Conservation (phyloP, 805 yeast species). For the Isabelozyma heimii region DNA sequence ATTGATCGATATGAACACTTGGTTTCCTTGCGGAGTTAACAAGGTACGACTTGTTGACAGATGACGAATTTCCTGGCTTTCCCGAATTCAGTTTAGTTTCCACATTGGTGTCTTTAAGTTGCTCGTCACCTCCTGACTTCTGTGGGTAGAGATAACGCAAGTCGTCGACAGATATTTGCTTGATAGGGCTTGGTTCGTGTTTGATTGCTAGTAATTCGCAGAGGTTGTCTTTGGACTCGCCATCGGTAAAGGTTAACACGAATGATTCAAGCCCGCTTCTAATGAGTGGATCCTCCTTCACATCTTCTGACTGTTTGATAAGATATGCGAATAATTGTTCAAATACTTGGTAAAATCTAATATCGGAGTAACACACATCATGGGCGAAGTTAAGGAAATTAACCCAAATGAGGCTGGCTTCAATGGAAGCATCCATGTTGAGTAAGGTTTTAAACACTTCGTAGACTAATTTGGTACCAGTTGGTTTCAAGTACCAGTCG, state of each 20-base stretch:
- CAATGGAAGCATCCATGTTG: conserved; percentile 2
- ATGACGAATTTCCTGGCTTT: not conserved
- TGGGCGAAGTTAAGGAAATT: conserved; percentile 25
- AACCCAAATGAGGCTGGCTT: conserved; percentile 22
- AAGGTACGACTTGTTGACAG: not conserved
- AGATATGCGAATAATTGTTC: conserved; percentile 6
- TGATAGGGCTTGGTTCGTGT: not conserved
- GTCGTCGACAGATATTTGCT: not conserved
- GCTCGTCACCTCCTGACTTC: not conserved
- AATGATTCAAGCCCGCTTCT: conserved; percentile 22
- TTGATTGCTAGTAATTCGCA: not conserved
- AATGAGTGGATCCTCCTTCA: conserved; percentile 14
- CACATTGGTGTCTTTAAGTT: not conserved
- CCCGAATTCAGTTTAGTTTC: not conserved
- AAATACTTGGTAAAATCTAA: conserved; percentile 19
- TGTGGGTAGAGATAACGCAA: not conserved
- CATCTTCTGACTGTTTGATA: conserved; percentile 5
- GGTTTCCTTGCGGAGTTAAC: conserved; percentile 23
- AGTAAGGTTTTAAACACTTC: conserved; percentile 5
- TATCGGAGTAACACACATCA: conserved; percentile 27
- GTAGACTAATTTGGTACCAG: conserved; percentile 2
- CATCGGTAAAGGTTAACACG: conserved; percentile 15
- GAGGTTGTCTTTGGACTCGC: not conserved
- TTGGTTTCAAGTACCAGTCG: not conserved
- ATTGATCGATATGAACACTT: conserved; percentile 32